Percentiles rank a stretch among this genome's conserved stretches.
phyloP scores from a whole-genome alignment of 495 filamentous ascomycete species.

The Penicillium ochrochloron region DNA sequence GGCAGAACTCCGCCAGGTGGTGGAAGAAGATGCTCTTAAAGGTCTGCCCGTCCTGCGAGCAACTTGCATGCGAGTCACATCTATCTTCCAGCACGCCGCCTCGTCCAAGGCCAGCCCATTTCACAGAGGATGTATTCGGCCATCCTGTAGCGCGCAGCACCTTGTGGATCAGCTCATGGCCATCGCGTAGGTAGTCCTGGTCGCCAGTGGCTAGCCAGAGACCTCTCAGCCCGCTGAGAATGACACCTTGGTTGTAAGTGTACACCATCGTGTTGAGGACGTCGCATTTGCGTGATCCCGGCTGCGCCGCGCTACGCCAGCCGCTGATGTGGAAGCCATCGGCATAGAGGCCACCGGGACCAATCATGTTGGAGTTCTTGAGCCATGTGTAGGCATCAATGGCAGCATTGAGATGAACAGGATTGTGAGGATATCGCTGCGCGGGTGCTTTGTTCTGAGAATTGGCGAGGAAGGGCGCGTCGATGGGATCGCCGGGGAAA shows the following conservation, averaged over 20 bases:
- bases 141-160: slow-evolving; percentile 82
- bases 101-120: slow-evolving; percentile 77
- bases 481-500: slow-evolving; percentile 78
- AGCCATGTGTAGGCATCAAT: slow-evolving; percentile 85
- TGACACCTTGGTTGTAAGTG: slow-evolving; percentile 94
- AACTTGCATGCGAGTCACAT: slow-evolving; percentile 76
- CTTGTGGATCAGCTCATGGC: slow-evolving; percentile 71
- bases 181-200: slow-evolving; percentile 72
- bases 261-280: slow-evolving; percentile 85
- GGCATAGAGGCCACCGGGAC: slow-evolving; percentile 73
- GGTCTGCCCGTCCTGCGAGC: slow-evolving; percentile 84
- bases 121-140: slow-evolving; percentile 40
- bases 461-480: slow-evolving; percentile 63
- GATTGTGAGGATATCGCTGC: slow-evolving; percentile 57
- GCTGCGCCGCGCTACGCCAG: slow-evolving; percentile 52
- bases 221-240: slow-evolving; percentile 83
- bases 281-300: slow-evolving; percentile 68
- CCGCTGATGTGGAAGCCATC: slow-evolving; percentile 91
- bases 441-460: slow-evolving; percentile 19
- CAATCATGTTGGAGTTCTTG: slow-evolving; percentile 77
- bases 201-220: slow-evolving; percentile 76
- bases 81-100: slow-evolving; percentile 82
- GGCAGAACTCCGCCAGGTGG: slow-evolving; percentile 83
- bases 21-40: slow-evolving; percentile 98
- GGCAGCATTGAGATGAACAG: slow-evolving; percentile 69